A percentile compares a stretch with the other conserved stretches of the same genome.
phyloP scores from a whole-genome alignment of 306 rosid species.

The Dryas octopetala region DNA sequence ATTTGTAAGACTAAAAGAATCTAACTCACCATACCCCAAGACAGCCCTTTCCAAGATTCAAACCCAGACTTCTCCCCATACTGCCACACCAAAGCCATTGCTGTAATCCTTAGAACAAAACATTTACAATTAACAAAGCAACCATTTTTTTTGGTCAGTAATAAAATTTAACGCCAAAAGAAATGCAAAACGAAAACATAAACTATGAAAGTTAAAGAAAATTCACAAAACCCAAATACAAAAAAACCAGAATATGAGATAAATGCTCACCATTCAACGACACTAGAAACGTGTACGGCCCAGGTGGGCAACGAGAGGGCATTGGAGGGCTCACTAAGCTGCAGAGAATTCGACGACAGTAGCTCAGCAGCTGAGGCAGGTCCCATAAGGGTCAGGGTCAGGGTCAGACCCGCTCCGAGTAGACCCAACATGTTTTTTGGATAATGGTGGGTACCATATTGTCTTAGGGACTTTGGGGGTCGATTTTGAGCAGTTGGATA shows the following conservation, averaged over 20 bases:
- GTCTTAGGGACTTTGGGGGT: constrained; percentile 4
- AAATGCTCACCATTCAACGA: constrained; percentile 64
- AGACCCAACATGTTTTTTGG: constrained; percentile 35
- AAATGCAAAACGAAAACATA: neutral
- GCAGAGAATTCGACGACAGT: constrained; percentile 36
- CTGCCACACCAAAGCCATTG: constrained; percentile 96
- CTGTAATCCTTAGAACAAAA: constrained; percentile 59
- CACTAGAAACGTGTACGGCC: constrained; percentile 93
- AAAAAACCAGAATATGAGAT: neutral
- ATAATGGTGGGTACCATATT: constrained; percentile 12
- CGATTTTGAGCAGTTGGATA: neutral
- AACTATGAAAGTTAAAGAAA: neutral
- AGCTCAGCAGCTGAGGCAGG: constrained; percentile 55
- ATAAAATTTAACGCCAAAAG: neutral
- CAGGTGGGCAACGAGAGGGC: constrained; percentile 96
- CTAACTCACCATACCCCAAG: constrained; percentile 91
- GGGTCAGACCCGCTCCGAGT: constrained; percentile 46
- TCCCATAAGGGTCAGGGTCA: constrained; percentile 46
- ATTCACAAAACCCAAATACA: neutral
- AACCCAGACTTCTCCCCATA: constrained; percentile 75
- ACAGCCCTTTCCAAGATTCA: constrained; percentile 89
- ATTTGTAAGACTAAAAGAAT: neutral
- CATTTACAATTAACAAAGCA: neutral
- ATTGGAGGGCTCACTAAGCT: constrained; percentile 73
- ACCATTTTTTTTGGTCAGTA: neutral